Evolutionary conservation across 1,284 basidiomycete species (phyloP), one percentile per base, ranked within the genome.

Genomic region (Melampsora americana): DNA sequence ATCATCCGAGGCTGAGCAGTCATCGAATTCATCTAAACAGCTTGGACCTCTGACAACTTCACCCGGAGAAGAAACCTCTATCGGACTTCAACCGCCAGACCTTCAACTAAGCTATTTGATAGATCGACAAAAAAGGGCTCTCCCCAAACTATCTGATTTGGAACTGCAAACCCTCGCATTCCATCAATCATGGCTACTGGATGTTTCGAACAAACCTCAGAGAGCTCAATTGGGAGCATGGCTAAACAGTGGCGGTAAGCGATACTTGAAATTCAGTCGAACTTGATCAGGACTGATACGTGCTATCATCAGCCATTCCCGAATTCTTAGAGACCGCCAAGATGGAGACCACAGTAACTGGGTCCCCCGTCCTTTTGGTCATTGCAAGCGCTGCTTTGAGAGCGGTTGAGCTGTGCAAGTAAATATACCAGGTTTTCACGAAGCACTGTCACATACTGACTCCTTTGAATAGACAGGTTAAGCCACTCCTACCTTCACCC

Each of bases 211-310:
- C 7, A 72, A 72, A 48, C 70, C 70, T 20, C 32, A 61, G 5
- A 48, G 70, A 46, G 70, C 44, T 72, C 70, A 72, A 16, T 46
- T 72, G 20, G 70, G 70, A 28, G n/a, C 70, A 20, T 72, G 70
- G 70, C 70, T 72, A 14, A 64, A 65, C 39, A 65, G 60, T 14
- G 61, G 48, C n/a, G 39, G 70, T 72, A 32, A 28, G 61, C 53
- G 23, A 20, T 4, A 18, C 30, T 26, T 26, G 20, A 5, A 23
- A 23, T 61, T 61, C 28, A 26, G 16, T 16, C 60, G 60, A 26
- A 6, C 26, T 61, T 6, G 23, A 4, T n/a, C 16, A 20, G 5
- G 28, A n/a, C 30, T 20, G 60, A 28, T 5, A 9, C 30, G 35
- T 42, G 4, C 30, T 16, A 4, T 61, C 32, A 23, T 48, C 59